Base-by-base conservation (phyloP, 345 rosid species). In the Turritis glabra region DNA sequence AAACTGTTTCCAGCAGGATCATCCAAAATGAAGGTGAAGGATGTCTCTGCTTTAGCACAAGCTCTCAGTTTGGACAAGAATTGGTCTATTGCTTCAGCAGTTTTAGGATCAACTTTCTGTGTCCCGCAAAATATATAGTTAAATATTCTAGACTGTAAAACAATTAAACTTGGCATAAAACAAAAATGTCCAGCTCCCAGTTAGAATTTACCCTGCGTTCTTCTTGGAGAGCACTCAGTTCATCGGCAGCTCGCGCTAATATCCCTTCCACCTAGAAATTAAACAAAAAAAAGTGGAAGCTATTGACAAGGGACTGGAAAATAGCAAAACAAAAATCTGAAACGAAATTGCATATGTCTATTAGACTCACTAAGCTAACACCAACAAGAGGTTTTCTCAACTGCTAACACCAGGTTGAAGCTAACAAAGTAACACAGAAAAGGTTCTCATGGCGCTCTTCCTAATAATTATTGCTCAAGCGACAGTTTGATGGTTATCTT, bases 1-100 rank as follows among this genome's bases (percentile, higher is more conserved):
- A 94, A 94, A 85, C 98, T 87, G 83, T 94, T 94, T 72, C 98
- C 98, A 59, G 96, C 81, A 61, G 96, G 95, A 84, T 94, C 98
- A 68, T 94, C 96, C 77, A 94, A 80, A 82, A 90, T 76, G 80
- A 91, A 83, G 71, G 93, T 87, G 75, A 90, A 91, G 19, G 92
- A 46, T 9, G 80, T 83, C 50, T 71, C 85, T 50, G 88, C 96
- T 26, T 79, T 63, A 59, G 96, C 88, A 87, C 93, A 91, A 60
- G 93, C 89, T 77, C 84, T 94, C 79, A 94, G 60, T 84, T 87
- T 94, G 63, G 77, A 62, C 78, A 94, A 83, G 81, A 94, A 94
- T 27, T 80, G 82, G 77, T 94, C 97, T 52, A 94, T 84, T 59
- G 95, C 93, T 87, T 91, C 96, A 53, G 96, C 97, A 52, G 88